phyloP scores from a whole-genome alignment of 2,329 filamentous ascomycete genomes.

The Exophiala mesophila region DNA sequence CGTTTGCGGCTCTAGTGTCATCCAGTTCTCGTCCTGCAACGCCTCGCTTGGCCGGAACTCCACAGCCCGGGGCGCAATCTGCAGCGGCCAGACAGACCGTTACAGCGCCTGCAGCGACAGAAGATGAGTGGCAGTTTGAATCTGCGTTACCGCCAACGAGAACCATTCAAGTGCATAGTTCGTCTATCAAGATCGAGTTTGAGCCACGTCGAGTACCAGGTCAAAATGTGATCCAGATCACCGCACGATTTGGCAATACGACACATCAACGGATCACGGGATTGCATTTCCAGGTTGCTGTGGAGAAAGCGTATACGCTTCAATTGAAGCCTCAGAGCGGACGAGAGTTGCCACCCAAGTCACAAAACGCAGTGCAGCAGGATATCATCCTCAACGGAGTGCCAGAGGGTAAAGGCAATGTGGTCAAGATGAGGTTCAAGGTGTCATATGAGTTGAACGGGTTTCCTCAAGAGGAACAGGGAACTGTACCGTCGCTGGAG shows the following conservation, averaged over 20 bases:
- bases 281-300: constrained; percentile 85
- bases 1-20: constrained; percentile 56
- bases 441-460: constrained; percentile 69
- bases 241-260: constrained; percentile 80
- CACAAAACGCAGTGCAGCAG: constrained; percentile 76
- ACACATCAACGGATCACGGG: constrained; percentile 66
- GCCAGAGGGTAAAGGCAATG: constrained; percentile 65
- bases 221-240: constrained; percentile 59
- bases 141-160: constrained; percentile 74
- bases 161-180: constrained; percentile 64
- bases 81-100: constrained; percentile 15
- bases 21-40: constrained; percentile 46
- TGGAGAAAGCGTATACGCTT: constrained; percentile 82
- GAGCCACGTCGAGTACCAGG: constrained; percentile 54
- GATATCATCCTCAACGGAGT: constrained; percentile 72
- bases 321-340: constrained; percentile 81
- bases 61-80: constrained; percentile 24
- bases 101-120: constrained; percentile 44
- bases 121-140: constrained; percentile 92
- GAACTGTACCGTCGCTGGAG: constrained; percentile 74
- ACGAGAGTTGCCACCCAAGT: constrained; percentile 64
- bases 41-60: constrained; percentile 30
- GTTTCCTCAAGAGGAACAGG: constrained; percentile 67
- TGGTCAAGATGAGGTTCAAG: constrained; percentile 87
- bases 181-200: constrained; percentile 67